Conservation (phyloP, 1,139 yeast species). For the Arxiozyma bovina region DNA sequence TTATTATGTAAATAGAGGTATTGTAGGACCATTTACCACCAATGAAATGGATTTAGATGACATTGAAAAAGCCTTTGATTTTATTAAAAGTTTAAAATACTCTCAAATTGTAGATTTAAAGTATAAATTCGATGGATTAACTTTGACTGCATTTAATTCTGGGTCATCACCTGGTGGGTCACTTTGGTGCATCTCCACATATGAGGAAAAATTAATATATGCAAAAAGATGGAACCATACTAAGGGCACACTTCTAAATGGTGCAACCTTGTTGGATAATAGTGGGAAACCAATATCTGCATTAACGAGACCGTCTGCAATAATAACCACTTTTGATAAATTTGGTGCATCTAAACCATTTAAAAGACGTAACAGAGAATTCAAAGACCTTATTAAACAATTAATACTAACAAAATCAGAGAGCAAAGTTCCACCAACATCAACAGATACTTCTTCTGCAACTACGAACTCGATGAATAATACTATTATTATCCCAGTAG, state of each 20-base stretch:
- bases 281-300: slow-evolving; percentile 51
- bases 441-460: too few relatives aligned
- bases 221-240: slow-evolving; percentile 97
- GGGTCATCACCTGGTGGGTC: slow-evolving; percentile 92
- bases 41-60: slow-evolving; percentile 62
- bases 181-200: slow-evolving; percentile 63
- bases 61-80: slow-evolving; percentile 72
- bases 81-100: slow-evolving; percentile 59
- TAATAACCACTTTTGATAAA: slow-evolving; percentile 57
- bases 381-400: slow-evolving; percentile 55
- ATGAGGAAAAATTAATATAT: slow-evolving; percentile 70
- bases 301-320: slow-evolving; percentile 70
- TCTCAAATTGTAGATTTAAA: slow-evolving; percentile 62
- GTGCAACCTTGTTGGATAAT: slow-evolving; percentile 59
- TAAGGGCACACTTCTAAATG: slow-evolving; percentile 70
- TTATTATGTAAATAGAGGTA: slow-evolving; percentile 59
- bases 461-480: slow-evolving; percentile 34
- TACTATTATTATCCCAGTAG: slow-evolving; percentile 72
- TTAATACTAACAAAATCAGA: slow-evolving; percentile 27
- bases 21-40: slow-evolving; percentile 62
- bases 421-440: too few relatives aligned
- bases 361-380: slow-evolving; percentile 54
- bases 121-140: slow-evolving; percentile 51
- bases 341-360: slow-evolving; percentile 62
- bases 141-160: slow-evolving; percentile 76